A percentile compares a stretch with the other conserved stretches of the same genome.
phyloP scores from a whole-genome alignment of 176 grass and related monocot genomes.

The Aegilops longissima region DNA sequence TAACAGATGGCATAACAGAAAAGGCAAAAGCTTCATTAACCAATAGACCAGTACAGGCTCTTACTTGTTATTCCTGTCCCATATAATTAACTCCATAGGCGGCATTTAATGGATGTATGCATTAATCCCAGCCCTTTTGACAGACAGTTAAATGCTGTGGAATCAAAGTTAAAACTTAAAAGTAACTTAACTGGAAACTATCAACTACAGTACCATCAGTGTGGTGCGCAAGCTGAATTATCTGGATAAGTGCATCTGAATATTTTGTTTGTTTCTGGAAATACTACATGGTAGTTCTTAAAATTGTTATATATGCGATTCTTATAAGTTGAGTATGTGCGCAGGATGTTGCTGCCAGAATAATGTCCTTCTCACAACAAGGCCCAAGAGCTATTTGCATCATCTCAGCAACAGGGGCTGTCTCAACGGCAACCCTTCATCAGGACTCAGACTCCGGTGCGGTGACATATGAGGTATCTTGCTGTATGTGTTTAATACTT shows the following conservation, averaged over 20 bases:
- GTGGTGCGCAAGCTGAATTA: neutral
- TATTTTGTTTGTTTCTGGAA: neutral
- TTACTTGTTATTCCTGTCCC: neutral
- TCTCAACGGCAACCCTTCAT: slow-evolving; percentile 76
- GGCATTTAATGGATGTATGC: neutral
- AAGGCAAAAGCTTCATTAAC: neutral
- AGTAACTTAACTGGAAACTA: neutral
- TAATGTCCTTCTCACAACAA: slow-evolving; percentile 94
- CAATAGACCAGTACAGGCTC: neutral
- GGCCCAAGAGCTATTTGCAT: slow-evolving; percentile 87
- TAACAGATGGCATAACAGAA: neutral
- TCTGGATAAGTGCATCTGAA: neutral
- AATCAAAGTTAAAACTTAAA: neutral
- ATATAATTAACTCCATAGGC: neutral
- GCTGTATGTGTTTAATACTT: neutral
- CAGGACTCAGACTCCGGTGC: slow-evolving; percentile 62
- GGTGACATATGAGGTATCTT: slow-evolving; percentile 79
- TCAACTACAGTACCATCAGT: neutral
- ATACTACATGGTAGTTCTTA: neutral
- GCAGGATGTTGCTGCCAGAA: slow-evolving; percentile 86
- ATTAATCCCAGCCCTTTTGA: neutral
- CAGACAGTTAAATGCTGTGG: neutral
- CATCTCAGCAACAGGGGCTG: slow-evolving; percentile 86
- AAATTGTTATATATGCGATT: neutral
- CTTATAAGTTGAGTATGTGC: slow-evolving; percentile 1